Conservation (phyloP, 768 basidiomycete species). For the Gelatoporia subvermispora region DNA sequence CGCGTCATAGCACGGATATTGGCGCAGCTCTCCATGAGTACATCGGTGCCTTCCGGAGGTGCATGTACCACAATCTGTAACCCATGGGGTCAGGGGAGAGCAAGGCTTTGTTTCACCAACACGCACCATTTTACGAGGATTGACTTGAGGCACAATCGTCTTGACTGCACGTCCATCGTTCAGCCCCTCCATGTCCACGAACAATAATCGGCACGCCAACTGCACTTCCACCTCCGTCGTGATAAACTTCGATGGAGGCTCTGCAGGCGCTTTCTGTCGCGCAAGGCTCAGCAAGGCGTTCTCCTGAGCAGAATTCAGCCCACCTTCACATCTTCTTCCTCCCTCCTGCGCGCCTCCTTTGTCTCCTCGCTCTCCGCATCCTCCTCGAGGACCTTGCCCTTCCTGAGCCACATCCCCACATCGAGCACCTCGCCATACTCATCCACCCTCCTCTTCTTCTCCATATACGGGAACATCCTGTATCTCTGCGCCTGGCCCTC, state of each 20-base stretch:
- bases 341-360: constrained; percentile 63
- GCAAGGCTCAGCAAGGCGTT: constrained; percentile 8
- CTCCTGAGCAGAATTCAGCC: constrained; percentile 7
- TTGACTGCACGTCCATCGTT: constrained; percentile 97
- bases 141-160: constrained; percentile 93
- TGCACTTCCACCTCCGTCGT: constrained; percentile 72
- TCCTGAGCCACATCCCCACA: constrained; percentile 92
- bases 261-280: constrained; percentile 62
- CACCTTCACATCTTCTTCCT: constrained; percentile 79
- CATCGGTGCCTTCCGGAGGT: constrained; percentile 54
- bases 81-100: neutral
- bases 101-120: neutral
- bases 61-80: constrained; percentile 89
- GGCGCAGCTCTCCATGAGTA: constrained; percentile 75
- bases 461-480: constrained; percentile 96
- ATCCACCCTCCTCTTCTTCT: constrained; percentile 88
- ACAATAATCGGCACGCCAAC: constrained; percentile 80
- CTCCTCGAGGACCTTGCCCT: constrained; percentile 87
- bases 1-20: constrained; percentile 88
- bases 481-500: constrained; percentile 73
- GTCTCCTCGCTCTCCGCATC: constrained; percentile 80
- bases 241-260: constrained; percentile 90
- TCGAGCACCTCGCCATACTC: constrained; percentile 95
- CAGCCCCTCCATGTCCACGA: constrained; percentile 93
- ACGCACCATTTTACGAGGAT: constrained; percentile 89